phyloP scores from a whole-genome alignment of 768 basidiomycete species.

The Lactarius sanguifluus region DNA sequence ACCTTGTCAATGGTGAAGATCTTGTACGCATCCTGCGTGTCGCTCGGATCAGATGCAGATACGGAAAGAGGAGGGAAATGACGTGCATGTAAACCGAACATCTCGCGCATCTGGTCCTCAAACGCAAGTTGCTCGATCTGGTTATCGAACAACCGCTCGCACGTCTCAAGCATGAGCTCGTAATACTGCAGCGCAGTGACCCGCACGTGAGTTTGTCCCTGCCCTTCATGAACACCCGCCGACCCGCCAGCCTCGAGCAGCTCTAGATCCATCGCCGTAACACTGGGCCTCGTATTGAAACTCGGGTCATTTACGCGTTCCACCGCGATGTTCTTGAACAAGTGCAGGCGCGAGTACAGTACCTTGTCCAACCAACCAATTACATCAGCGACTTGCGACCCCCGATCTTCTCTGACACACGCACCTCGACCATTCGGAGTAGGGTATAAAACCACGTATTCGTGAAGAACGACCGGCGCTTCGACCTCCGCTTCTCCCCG shows the following conservation, averaged over 20 bases:
- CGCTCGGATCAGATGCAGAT: not conserved
- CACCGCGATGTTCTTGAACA: conserved; percentile 71
- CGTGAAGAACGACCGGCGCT: conserved; percentile 73
- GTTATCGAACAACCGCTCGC: conserved; percentile 89
- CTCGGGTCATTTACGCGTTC: conserved; percentile 42
- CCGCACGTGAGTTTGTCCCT: conserved; percentile 22
- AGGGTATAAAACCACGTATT: conserved; percentile 89
- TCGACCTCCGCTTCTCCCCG: conserved; percentile 35
- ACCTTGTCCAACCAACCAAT: conserved; percentile 48
- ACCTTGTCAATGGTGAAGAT: conserved; percentile 95
- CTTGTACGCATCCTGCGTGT: conserved; percentile 67
- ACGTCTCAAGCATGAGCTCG: conserved; percentile 77
- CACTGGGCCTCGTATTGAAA: conserved; percentile 34
- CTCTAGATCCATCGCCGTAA: conserved; percentile 43
- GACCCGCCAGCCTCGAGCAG: conserved; percentile 32
- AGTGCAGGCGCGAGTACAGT: conserved; percentile 74
- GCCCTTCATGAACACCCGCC: conserved; percentile 29
- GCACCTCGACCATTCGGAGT: conserved; percentile 82
- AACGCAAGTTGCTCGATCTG: conserved; percentile 85
- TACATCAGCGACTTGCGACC: not conserved
- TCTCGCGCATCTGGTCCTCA: conserved; percentile 86
- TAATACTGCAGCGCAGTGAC: conserved; percentile 70
- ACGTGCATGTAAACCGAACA: conserved; percentile 79
- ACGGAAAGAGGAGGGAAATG: not conserved
- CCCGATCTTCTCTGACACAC: conserved; percentile 30